phyloP scores from a whole-genome alignment of 441 rosid genomes.

The Corymbia calophylla region DNA sequence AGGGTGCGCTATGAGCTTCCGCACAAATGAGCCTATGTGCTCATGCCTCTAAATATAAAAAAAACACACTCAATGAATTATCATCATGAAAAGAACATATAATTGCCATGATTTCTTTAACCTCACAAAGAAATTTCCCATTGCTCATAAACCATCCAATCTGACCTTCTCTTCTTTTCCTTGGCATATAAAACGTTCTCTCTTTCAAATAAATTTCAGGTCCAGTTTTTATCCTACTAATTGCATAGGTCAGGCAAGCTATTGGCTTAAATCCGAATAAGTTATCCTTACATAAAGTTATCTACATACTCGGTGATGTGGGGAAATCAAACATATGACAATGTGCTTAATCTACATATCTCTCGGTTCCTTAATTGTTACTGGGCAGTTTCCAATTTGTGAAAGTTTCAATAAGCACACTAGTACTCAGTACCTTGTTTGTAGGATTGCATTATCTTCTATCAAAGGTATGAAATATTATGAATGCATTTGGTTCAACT shows the following conservation, averaged over 20 bases:
- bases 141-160: not conserved
- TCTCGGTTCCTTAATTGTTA: not conserved
- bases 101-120: not conserved
- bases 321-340: not conserved
- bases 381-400: not conserved
- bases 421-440: not conserved
- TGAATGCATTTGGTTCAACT: no score
- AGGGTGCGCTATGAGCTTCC: not conserved
- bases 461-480: not conserved
- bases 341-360: not conserved
- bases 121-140: not conserved
- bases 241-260: not conserved
- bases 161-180: not conserved
- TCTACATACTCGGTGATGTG: not conserved
- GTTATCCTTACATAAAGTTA: not conserved
- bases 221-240: not conserved
- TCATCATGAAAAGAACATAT: not conserved
- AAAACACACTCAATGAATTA: not conserved
- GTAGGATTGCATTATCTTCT: not conserved
- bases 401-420: not conserved
- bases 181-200: not conserved
- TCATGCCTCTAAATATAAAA: not conserved
- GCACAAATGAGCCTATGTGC: accelerated
- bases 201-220: not conserved
- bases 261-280: not conserved